phyloP scores from a whole-genome alignment of 2,329 filamentous ascomycete species.

The Furcasterigmium furcatum region DNA sequence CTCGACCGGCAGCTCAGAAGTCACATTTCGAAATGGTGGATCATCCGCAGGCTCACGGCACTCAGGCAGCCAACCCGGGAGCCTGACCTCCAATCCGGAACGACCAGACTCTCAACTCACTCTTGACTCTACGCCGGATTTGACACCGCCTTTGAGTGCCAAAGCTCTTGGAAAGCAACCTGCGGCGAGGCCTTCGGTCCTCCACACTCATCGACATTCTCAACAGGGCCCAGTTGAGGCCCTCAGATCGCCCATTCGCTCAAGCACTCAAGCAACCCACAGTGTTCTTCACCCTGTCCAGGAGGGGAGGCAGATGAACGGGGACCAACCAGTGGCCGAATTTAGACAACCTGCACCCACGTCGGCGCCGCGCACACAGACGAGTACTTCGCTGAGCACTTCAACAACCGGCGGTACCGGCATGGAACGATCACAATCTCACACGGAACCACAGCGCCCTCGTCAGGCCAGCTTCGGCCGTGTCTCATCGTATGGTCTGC shows the following conservation, averaged over 20 bases:
- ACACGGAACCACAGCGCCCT: constrained; percentile 8
- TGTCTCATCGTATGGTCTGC: constrained; percentile 20
- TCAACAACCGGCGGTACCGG: neutral
- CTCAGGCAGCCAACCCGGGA: constrained; percentile 16
- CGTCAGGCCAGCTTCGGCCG: constrained; percentile 20
- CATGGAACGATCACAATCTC: constrained; percentile 8
- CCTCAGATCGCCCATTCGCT: constrained; percentile 6
- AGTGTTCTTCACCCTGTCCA: too few relatives aligned
- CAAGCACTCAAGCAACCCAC: constrained; percentile 15
- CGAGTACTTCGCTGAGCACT: neutral
- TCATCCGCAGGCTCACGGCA: constrained; percentile 17
- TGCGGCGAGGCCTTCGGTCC: constrained; percentile 10
- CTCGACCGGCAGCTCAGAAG: constrained; percentile 28
- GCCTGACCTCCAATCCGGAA: constrained; percentile 23
- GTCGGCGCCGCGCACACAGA: too few relatives aligned
- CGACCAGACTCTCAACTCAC: constrained; percentile 4
- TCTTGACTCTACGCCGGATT: constrained; percentile 3
- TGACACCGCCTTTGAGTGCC: constrained; percentile 25
- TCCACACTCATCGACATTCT: neutral
- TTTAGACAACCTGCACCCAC: constrained; percentile 5
- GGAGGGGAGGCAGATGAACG: too few relatives aligned
- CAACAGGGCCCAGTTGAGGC: constrained; percentile 9
- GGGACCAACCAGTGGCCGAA: constrained; percentile 23
- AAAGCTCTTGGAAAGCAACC: constrained; percentile 49
- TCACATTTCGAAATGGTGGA: constrained; percentile 24